Conservation (phyloP, 2,329 filamentous ascomycete genomes). For the Cadophora malorum region DNA sequence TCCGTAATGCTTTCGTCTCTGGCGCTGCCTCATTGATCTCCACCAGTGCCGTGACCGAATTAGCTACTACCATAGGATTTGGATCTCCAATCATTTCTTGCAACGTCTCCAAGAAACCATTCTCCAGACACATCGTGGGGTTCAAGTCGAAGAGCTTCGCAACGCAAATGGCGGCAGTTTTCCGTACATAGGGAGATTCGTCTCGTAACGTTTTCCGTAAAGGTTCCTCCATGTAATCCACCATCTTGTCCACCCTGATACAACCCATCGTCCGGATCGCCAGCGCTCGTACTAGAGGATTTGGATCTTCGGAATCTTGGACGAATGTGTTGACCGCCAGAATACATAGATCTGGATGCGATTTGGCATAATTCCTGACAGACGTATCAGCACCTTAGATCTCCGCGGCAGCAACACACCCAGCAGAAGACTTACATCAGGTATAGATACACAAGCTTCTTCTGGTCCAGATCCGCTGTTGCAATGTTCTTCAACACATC, state of each 20-base stretch:
- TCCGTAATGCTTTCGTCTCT: slow-evolving; percentile 84
- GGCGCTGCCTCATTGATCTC: slow-evolving; percentile 92
- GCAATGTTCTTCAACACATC: slow-evolving; percentile 99
- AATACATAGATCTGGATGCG: slow-evolving; percentile 97
- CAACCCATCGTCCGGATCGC: slow-evolving; percentile 99
- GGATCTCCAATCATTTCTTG: slow-evolving; percentile 97
- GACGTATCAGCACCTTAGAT: slow-evolving; percentile 30
- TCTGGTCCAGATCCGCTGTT: slow-evolving; percentile 92
- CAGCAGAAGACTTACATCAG: slow-evolving; percentile 70
- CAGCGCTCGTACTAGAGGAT: slow-evolving; percentile 91
- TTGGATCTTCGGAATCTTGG: slow-evolving; percentile 98
- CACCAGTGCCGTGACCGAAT: slow-evolving; percentile 90
- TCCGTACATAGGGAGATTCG: slow-evolving; percentile 97
- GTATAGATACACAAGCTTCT: slow-evolving; percentile 99
- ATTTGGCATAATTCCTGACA: slow-evolving; percentile 96
- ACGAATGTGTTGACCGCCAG: slow-evolving; percentile 99
- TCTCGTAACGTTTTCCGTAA: slow-evolving; percentile 94
- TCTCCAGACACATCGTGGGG: slow-evolving; percentile 90
- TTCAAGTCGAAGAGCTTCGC: slow-evolving; percentile 98
- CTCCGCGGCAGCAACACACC: background rate
- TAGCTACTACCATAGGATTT: slow-evolving; percentile 99
- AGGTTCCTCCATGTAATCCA: slow-evolving; percentile 99
- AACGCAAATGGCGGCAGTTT: slow-evolving; percentile 97
- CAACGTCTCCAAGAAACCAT: slow-evolving; percentile 90
- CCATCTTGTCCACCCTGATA: slow-evolving; percentile 98